Percentiles rank a stretch among this genome's conserved stretches.
Evolutionary conservation across 352 stramenopile species (phyloP).

Genomic region (Peronospora belbahrii): DNA sequence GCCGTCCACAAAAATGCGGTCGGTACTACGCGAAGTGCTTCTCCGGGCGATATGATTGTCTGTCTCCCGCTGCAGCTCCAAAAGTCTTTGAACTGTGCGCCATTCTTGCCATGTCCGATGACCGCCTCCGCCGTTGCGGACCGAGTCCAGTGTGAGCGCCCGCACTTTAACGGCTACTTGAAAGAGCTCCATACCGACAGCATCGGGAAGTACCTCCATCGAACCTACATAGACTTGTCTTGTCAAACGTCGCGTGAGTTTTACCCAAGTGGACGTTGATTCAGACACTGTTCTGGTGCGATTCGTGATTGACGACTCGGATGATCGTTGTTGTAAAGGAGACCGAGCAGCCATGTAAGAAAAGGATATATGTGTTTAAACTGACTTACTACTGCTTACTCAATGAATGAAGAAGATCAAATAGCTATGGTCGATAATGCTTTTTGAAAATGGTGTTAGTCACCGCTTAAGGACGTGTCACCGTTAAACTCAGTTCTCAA

Average conservation of each 20-base stretch:
- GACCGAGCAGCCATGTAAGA: conserved; percentile 15
- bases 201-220: conserved; percentile 14
- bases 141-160: conserved; percentile 27
- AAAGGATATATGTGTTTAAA: too few relatives aligned
- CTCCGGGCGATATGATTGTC: conserved; percentile 16
- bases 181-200: conserved; percentile 2
- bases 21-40: neutral
- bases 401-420: neutral
- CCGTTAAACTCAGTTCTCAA: conserved; percentile 25
- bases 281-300: conserved; percentile 13
- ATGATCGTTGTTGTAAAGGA: conserved; percentile 12
- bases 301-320: conserved; percentile 13
- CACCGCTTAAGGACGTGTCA: conserved; percentile 5
- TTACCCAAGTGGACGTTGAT: conserved; percentile 16
- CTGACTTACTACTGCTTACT: neutral
- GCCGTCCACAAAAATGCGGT: conserved; percentile 14
- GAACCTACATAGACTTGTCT: conserved; percentile 27
- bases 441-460: neutral
- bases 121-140: conserved; percentile 25
- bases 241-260: conserved; percentile 22
- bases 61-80: conserved; percentile 20
- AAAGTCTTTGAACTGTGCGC: conserved; percentile 28
- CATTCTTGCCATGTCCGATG: conserved; percentile 34
- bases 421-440: neutral
- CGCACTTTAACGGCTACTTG: conserved; percentile 30